These are phyloP conservation scores for Jamesozyma hellenica DNA, from an alignment of 805 yeast species.

Conservation along the genomic window DNA sequence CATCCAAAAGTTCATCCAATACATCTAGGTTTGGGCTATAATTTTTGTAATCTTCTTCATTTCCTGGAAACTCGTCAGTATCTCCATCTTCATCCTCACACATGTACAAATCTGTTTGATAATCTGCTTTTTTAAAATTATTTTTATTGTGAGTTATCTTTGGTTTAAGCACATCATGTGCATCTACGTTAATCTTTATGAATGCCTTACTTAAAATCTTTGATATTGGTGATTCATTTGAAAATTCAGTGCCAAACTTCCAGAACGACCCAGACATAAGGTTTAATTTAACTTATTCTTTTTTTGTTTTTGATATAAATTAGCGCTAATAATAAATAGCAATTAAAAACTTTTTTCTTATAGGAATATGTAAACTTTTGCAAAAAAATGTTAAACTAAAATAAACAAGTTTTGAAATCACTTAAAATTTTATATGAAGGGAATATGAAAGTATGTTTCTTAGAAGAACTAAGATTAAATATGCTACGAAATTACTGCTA, in stretches of 20 bases:
- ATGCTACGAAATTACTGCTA: too few relatives aligned
- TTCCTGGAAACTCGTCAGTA: constrained; percentile 23
- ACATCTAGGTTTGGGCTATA: constrained; percentile 34
- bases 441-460: too few relatives aligned
- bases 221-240: constrained; percentile 45
- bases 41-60: constrained; percentile 27
- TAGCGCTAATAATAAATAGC: too few relatives aligned
- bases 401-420: too few relatives aligned
- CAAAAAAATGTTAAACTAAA: too few relatives aligned
- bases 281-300: too few relatives aligned
- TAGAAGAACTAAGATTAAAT: too few relatives aligned
- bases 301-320: too few relatives aligned
- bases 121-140: neutral
- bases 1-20: constrained; percentile 57
- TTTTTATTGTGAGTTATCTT: neutral
- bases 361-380: too few relatives aligned
- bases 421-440: too few relatives aligned
- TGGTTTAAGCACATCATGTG: constrained; percentile 14
- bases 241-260: constrained; percentile 51
- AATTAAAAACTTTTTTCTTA: too few relatives aligned
- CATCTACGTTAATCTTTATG: constrained; percentile 24
- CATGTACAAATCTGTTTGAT: constrained; percentile 1
- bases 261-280: constrained; percentile 42
- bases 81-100: constrained; percentile 18
- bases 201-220: constrained; percentile 34